Conservation (phyloP, 2,329 filamentous ascomycete genomes). For the Talaromyces sp. region DNA sequence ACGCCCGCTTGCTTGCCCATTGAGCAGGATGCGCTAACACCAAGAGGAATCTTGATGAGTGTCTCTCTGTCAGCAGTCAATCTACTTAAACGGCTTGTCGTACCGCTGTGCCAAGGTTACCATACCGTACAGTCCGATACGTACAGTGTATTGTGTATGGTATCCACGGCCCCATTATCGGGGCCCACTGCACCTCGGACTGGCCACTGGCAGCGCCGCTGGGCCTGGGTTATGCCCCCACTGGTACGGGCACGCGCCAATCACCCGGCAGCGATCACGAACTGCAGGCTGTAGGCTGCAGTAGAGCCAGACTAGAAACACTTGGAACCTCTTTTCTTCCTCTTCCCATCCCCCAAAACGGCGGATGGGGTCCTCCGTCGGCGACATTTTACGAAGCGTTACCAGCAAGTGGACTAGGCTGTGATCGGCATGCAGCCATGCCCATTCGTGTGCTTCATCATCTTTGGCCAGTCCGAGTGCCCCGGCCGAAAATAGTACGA, state of each 20-base stretch:
- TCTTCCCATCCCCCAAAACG: neutral
- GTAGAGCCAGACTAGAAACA: too few relatives aligned
- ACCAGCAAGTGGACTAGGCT: neutral
- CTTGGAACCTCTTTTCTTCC: neutral
- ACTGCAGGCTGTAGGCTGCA: neutral
- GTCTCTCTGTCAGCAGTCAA: neutral
- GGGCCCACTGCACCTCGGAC: neutral
- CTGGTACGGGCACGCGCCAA: neutral
- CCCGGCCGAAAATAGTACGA: neutral
- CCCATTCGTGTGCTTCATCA: neutral
- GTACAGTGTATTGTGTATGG: neutral
- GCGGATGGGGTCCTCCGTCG: neutral
- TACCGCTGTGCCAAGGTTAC: neutral
- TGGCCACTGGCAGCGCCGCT: neutral
- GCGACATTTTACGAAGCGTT: slow-evolving; percentile 1
- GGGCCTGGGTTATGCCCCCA: neutral
- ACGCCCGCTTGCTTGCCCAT: neutral
- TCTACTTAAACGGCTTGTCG: neutral
- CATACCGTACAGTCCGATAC: neutral
- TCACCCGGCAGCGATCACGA: neutral
- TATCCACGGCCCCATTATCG: neutral
- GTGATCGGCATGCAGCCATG: neutral
- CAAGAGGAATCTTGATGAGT: neutral
- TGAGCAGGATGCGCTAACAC: neutral
- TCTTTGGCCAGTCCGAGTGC: neutral